phyloP scores from a whole-genome alignment of 2,329 filamentous ascomycete genomes.

The Diaporthe citrichinensis region DNA sequence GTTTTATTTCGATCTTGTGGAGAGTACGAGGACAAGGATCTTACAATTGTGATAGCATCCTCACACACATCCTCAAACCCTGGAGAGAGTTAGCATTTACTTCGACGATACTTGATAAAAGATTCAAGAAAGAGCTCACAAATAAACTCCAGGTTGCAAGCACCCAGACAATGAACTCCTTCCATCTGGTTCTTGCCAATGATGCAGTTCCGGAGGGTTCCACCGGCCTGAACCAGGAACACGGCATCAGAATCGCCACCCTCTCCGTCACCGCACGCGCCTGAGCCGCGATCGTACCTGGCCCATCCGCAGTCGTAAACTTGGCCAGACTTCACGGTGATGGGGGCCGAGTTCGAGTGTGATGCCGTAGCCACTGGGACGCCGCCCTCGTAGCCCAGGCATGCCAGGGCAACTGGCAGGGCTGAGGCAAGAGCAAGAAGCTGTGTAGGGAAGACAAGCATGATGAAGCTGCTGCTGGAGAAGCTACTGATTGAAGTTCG shows the following conservation, averaged over 20 bases:
- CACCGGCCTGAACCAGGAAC: conserved; percentile 57
- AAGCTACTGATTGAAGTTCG: not conserved
- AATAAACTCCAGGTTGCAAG: conserved; percentile 60
- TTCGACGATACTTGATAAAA: not conserved
- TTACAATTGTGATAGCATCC: conserved; percentile 17
- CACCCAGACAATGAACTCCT: conserved; percentile 61
- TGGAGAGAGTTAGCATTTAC: not conserved
- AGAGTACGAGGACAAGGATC: not conserved
- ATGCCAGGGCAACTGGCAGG: conserved; percentile 21
- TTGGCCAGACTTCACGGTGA: conserved; percentile 46
- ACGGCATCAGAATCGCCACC: conserved; percentile 59
- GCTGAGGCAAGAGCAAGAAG: conserved; percentile 10
- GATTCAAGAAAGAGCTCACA: not conserved
- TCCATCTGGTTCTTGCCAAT: conserved; percentile 61
- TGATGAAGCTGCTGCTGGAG: not conserved
- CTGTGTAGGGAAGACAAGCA: not conserved
- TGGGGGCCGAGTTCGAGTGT: not conserved
- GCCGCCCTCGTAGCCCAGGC: conserved; percentile 20
- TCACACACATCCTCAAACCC: conserved; percentile 27
- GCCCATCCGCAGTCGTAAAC: conserved; percentile 53
- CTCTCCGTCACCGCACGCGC: conserved; percentile 56
- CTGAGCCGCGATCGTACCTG: conserved; percentile 56
- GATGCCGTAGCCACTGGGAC: not conserved
- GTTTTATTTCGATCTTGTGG: not conserved
- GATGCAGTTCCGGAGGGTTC: conserved; percentile 61